phyloP scores from a whole-genome alignment of 805 yeast genomes.

The Monosporozyma unispora region DNA sequence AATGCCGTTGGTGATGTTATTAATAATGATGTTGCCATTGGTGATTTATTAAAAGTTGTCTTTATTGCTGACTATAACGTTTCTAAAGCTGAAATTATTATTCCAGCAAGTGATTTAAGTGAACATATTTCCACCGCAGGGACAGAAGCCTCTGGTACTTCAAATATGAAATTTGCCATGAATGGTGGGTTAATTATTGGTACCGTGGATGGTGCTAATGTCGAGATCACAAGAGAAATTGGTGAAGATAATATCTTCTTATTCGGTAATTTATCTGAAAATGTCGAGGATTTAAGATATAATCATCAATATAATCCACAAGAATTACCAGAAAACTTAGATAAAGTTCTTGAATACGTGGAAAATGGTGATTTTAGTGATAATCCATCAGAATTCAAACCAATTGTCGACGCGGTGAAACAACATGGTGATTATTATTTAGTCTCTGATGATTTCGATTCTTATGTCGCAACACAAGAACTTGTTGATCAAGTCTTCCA shows the following conservation, averaged over 20 bases:
- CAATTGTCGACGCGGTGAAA: slow-evolving; percentile 60
- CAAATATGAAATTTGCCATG: slow-evolving; percentile 90
- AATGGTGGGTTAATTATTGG: slow-evolving; percentile 93
- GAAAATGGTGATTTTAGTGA: slow-evolving; percentile 65
- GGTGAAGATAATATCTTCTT: slow-evolving; percentile 89
- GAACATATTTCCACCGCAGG: slow-evolving; percentile 97
- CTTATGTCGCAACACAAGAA: slow-evolving; percentile 73
- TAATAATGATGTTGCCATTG: slow-evolving; percentile 67
- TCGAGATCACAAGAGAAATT: slow-evolving; percentile 86
- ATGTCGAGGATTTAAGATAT: slow-evolving; percentile 77
- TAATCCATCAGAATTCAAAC: slow-evolving; percentile 47
- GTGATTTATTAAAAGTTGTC: slow-evolving; percentile 71
- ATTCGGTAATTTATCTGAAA: slow-evolving; percentile 85
- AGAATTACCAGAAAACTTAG: slow-evolving; percentile 49
- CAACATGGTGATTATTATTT: slow-evolving; percentile 78
- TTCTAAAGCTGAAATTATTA: slow-evolving; percentile 83
- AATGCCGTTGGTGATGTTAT: slow-evolving; percentile 75
- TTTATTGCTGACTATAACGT: slow-evolving; percentile 91
- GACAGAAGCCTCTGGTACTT: slow-evolving; percentile 93
- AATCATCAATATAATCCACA: slow-evolving; percentile 53
- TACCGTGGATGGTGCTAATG: slow-evolving; percentile 95
- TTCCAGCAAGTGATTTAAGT: slow-evolving; percentile 83
- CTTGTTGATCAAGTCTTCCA: slow-evolving; percentile 64
- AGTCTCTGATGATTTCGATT: slow-evolving; percentile 82
- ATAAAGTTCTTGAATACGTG: slow-evolving; percentile 54